Base-by-base conservation (phyloP, 192 early-diverging fungal genomes). In the Backusella australiensis region DNA sequence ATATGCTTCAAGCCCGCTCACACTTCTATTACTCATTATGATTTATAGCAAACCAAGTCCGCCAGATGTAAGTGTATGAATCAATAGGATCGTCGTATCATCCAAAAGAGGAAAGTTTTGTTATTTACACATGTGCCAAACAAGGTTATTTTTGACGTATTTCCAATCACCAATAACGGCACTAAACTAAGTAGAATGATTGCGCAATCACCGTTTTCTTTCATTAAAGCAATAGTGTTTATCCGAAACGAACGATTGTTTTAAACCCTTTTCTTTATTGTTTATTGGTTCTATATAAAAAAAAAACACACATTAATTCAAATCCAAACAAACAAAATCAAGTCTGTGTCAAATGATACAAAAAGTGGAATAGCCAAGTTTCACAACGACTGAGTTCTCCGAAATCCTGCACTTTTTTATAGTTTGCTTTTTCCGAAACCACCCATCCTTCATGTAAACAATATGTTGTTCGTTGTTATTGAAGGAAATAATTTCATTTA, bases 91-190 rank as follows among this genome's bases (percentile, higher is more conserved):
- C 56, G 56, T 63, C 56, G 23, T 29, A 63, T 29, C 56, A 63
- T 63, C 56, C 56, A 63, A 63, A 63, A 63, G 56, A 63, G 56
- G 56, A 26, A 63, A 63, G 56, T 63, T 63, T 63, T 63, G 5
- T 4, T 63, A 29, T 29, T 63, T 63, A 26, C 56, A 29, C 56
- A 63, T 49, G 46, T 49, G 46, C 19, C 19, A 49, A 49, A 19
- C 6, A 49, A 49, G 6, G 46, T 7, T 19, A 44, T 49, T 49
- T 49, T 49, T 49, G 46, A 63, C 26, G 56, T 26, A 6, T 63
- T 56, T 63, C 23, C 11, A 63, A 63, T 26, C 3, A 29, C 8
- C 56, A 26, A 63, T 23, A 29, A 63, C 4, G n/a, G 0, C 14
- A 52, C 19, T 11, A 6, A 21, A n/a, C 23, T 11, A 2, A 56